Base-by-base conservation (phyloP, 2,329 filamentous ascomycete genomes). In the Ophiostoma ulmi region DNA sequence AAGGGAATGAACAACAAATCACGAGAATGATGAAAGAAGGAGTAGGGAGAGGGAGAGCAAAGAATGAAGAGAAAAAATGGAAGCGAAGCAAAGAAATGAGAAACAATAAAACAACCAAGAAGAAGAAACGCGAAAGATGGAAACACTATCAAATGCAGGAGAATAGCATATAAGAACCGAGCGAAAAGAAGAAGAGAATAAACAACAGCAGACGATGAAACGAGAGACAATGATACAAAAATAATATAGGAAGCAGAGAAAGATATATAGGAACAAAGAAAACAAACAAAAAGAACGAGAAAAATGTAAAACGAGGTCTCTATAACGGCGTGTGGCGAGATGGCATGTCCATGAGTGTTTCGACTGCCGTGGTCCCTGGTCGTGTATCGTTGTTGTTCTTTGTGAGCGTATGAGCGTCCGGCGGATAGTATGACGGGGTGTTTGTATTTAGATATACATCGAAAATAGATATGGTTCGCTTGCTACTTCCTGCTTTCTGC, bases 1-100 rank as follows among this genome's bases (percentile, higher is more conserved):
- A 52, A 22, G 55, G 67, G 39, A 52, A 26, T 41, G 31, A 63
- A 68, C 70, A 38, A 61, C 38, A 72, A 66, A 65, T 26, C 70
- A 35, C 36, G 20, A 69, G 20, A 63, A 61, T 63, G 66, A 31
- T n/a, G 14, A 48, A 44, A 58, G 22, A 52, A 39, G 52, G 35
- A 20, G 10, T 13, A 48, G 44, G 44, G 8, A 26, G 26, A 63
- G 26, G 26, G 22, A 69, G 44, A 39, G 61, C 66, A 58, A 44
- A 63, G n/a, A 68, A 20, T 17, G 41, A 17, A 38, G 17, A 38
- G 36, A 68, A 10, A 41, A 68, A 10, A 68, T 14, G 65, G 20
- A 58, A 22, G 38, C 22, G 11, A 63, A 35, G 26, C 14, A 69
- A 44, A 52, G 48, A 68, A 63, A 44, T 55, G 17, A 68, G 20